Base-by-base conservation (phyloP, 2,329 filamentous ascomycete genomes). In the Phialophora macrospora region DNA sequence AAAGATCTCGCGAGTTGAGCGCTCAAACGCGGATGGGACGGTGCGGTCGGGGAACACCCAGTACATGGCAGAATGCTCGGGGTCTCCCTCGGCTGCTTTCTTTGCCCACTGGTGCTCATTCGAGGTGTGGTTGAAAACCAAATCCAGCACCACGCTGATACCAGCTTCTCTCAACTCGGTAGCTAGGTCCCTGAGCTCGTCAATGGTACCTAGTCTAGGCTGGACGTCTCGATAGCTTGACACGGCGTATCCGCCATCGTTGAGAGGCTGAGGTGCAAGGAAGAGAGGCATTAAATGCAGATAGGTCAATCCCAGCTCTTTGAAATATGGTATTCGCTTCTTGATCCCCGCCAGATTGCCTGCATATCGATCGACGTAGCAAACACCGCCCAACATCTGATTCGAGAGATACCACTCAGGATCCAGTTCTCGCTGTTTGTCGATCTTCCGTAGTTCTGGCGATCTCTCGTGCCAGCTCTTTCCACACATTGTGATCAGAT, bases 101-200 rank as follows among this genome's bases (percentile, higher is more conserved):
- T 64, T 66, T 30, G 70, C 70, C 70, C 70, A 71, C 14, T 22
- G 48, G 57, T 71, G 70, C 59, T 71, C 70, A 32, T 69, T 71
- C 14, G 70, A 71, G 38, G 70, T 71, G 49, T 71, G 70, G 46
- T 71, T 71, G 66, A 71, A 71, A 4, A 71, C 68, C 51, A 71
- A 51, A 52, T 71, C 70, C 11, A 71, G 64, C 7, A 71, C 68
- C 30, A 71, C 32, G 41, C 68, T 70, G 55, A 71, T 71, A 1
- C 70, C 70, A 0, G 68, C 68, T 26, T 71, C 69, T 24, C 70
- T 64, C 60, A 71, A 48, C 28, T 70, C 70, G 8, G 66, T 63
- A 1, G 70, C 70, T 11, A 71, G 55, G 11, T 68, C 70, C 64
- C 60, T 64, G 7, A 71, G 56, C 38, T 71, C 59, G 4, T 71